phyloP scores from a whole-genome alignment of 805 yeast genomes.

The Candida xiaguanensis region DNA sequence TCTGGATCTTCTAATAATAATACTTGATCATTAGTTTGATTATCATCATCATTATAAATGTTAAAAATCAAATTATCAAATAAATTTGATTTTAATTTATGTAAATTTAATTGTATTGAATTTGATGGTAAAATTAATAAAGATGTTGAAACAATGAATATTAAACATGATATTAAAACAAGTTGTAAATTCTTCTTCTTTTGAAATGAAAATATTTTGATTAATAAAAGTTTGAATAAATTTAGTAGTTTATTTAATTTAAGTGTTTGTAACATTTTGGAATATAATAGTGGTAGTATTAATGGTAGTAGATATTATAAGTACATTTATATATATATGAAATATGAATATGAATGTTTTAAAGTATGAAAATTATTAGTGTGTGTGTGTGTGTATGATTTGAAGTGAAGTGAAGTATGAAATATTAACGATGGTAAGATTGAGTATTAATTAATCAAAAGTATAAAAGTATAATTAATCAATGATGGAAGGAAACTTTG shows the following conservation, averaged over 20 bases:
- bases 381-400: too few species aligned
- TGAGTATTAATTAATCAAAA: too few species aligned
- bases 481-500: too few species aligned
- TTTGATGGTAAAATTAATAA: background rate
- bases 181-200: slow-evolving; percentile 5
- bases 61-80: slow-evolving; percentile 1
- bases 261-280: background rate
- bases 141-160: slow-evolving; percentile 1
- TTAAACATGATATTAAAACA: background rate
- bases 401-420: too few species aligned
- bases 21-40: too few species aligned
- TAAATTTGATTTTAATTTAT: background rate
- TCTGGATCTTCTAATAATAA: slow-evolving; percentile 12
- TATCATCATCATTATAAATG: background rate
- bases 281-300: too few species aligned
- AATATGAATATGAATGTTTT: too few species aligned
- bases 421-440: too few species aligned
- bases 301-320: too few species aligned
- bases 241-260: background rate
- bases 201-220: background rate
- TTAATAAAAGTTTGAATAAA: background rate
- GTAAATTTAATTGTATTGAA: background rate
- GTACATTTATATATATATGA: too few species aligned
- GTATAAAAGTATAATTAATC: too few species aligned
- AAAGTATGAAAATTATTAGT: too few species aligned